Evolutionary conservation across 1,139 yeast species (phyloP).

Genomic region (Citeromyces siamensis): DNA sequence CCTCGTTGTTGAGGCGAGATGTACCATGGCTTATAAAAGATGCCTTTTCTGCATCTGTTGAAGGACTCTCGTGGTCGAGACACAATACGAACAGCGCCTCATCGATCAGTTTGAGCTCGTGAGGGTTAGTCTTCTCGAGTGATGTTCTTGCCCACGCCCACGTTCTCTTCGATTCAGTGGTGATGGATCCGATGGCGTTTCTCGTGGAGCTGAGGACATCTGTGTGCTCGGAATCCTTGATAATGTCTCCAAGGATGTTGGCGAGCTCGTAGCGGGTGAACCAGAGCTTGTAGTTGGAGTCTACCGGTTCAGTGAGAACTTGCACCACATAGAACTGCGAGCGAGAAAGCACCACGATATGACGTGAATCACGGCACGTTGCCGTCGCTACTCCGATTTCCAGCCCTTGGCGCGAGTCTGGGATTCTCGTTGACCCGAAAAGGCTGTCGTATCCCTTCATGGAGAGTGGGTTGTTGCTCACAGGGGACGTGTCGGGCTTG

Average conservation of each 20-base stretch:
- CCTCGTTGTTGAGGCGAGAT: slow-evolving; percentile 37
- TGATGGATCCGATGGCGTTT: slow-evolving; percentile 55
- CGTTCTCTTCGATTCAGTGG: slow-evolving; percentile 50
- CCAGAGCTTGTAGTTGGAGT: slow-evolving; percentile 25
- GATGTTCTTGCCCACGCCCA: slow-evolving; percentile 53
- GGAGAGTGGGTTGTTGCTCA: slow-evolving; percentile 36
- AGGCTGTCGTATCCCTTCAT: slow-evolving; percentile 56
- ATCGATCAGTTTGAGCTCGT: slow-evolving; percentile 37
- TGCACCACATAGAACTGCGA: slow-evolving; percentile 53
- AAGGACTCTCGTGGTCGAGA: slow-evolving; percentile 46
- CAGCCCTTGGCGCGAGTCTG: slow-evolving; percentile 20
- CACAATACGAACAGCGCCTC: slow-evolving; percentile 55
- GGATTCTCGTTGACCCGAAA: slow-evolving; percentile 58
- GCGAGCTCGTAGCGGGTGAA: slow-evolving; percentile 48
- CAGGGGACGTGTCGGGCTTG: slow-evolving; percentile 44
- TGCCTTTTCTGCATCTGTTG: slow-evolving; percentile 35
- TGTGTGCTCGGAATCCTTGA: slow-evolving; percentile 28
- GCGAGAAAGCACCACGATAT: slow-evolving; percentile 43
- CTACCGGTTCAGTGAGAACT: slow-evolving; percentile 26
- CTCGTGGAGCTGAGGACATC: slow-evolving; percentile 30
- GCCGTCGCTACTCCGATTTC: slow-evolving; percentile 26
- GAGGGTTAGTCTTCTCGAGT: slow-evolving; percentile 30
- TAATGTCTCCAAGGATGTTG: slow-evolving; percentile 32
- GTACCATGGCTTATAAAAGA: slow-evolving; percentile 54
- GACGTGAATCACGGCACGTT: slow-evolving; percentile 22